These are phyloP conservation scores for Solanum hybrid DNA, from an alignment of 305 asterid genomes.

Conservation along the genomic window DNA sequence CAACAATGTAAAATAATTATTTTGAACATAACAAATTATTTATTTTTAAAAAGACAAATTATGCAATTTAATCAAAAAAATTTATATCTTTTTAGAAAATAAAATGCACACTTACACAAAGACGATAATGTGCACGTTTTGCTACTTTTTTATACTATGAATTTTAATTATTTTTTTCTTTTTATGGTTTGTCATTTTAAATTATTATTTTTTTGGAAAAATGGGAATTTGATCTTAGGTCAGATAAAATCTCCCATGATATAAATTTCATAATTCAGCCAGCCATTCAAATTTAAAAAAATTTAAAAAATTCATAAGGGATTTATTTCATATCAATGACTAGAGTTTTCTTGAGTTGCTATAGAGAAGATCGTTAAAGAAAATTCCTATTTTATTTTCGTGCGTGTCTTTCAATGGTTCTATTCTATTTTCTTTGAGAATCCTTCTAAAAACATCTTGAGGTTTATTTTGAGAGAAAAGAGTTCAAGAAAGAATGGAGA, in stretches of 20 bases:
- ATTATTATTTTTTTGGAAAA: neutral
- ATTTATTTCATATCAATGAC: neutral
- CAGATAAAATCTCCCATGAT: neutral
- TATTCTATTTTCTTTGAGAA: too few species aligned
- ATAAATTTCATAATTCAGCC: neutral
- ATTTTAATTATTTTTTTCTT: neutral
- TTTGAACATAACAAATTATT: too few species aligned
- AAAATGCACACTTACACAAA: neutral
- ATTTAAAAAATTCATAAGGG: neutral
- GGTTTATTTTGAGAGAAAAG: too few species aligned
- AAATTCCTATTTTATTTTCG: too few species aligned
- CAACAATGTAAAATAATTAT: too few species aligned
- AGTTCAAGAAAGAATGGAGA: too few species aligned
- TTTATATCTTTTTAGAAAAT: neutral
- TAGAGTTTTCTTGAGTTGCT: neutral
- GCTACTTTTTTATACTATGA: neutral
- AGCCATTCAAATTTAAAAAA: neutral
- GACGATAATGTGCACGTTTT: neutral
- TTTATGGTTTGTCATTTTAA: neutral
- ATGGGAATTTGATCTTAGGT: neutral
- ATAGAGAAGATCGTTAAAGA: too few species aligned
- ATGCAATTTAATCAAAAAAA: too few species aligned
- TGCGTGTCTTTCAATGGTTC: too few species aligned
- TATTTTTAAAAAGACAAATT: too few species aligned
- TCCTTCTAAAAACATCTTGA: too few species aligned